These are phyloP conservation scores for Stachybotrys elegans DNA, from an alignment of 2,329 filamentous ascomycete genomes.

Conservation along the genomic window DNA sequence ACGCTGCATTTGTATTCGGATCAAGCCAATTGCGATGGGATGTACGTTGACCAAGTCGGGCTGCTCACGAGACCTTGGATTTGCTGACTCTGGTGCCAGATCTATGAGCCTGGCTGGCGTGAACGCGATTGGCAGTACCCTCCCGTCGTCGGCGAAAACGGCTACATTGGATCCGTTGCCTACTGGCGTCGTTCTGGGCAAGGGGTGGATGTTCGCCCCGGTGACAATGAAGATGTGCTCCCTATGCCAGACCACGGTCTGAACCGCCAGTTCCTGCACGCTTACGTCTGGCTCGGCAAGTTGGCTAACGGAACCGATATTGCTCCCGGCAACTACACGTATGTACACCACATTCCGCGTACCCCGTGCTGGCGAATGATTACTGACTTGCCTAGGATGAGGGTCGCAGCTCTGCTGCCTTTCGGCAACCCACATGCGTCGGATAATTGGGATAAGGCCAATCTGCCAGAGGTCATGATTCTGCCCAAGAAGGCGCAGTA, in stretches of 20 bases:
- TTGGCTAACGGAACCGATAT: neutral
- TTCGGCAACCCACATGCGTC: neutral
- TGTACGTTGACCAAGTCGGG: neutral
- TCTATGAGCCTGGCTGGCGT: slow-evolving; percentile 1
- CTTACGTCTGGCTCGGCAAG: slow-evolving; percentile 1
- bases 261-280: neutral
- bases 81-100: neutral
- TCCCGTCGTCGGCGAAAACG: neutral
- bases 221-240: neutral
- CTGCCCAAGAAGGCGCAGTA: neutral
- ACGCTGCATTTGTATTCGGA: neutral
- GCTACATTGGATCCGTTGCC: neutral
- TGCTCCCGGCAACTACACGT: slow-evolving; percentile 1
- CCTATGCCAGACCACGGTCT: slow-evolving; percentile 1
- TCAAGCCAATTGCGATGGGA: neutral
- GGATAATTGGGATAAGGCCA: neutral
- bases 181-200: neutral
- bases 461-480: neutral
- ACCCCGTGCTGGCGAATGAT: neutral
- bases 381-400: neutral
- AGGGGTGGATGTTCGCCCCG: neutral
- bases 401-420: neutral
- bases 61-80: too few relatives aligned
- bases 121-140: slow-evolving; percentile 1
- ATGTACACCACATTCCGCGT: neutral